Evolutionary conservation across 2,329 filamentous ascomycete species (phyloP), one percentile per base, ranked within the genome.

Genomic region (Fusarium luffae): DNA sequence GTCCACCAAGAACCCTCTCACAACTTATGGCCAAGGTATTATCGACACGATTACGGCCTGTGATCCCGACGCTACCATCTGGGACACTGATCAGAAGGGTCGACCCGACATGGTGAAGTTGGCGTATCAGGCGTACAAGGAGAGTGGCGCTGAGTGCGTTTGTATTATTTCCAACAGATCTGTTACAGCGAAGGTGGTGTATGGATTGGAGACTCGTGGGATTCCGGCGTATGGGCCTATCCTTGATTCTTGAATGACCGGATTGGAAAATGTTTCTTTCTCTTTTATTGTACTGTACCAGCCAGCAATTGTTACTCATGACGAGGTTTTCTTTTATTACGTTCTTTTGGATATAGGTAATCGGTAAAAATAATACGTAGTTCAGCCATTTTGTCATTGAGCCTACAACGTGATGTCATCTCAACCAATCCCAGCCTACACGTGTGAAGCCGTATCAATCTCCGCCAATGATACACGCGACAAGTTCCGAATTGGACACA

Each of bases 161-260:
- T 88, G 91, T 73, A 84, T 92, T 61, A 88, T 93, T 71, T 88
- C 86, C 56, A 92, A 92, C 75, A 85, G 87, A 54, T 81, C 75
- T 46, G 82, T 91, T 14, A 92, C 89, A 16, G 82, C 82, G 63
- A 85, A 85, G 77, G 82, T 92, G 8, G 89, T 92, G 0, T 89
- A 87, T 75, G 86, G 84, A 10, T 77, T 93, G 58, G 89, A 92
- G 79, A 82, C 80, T 49, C 82, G 87, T 54, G 88, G 89, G 0
- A 79, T 92, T 5, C 84, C 87, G 7, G 89, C 89, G 7, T 92
- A 86, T 78, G 90, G 90, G 4, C 88, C 90, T 3, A 90, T 93
- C 69, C 91, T 89, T 77, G 90, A 92, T 52, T 73, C 71, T 2
- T 73, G 41, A 32, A 46, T 16, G 4, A 19, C n/a, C 5, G 28